These are phyloP conservation scores for Candida anglica DNA, from an alignment of 805 yeast species.

Conservation along the genomic window DNA sequence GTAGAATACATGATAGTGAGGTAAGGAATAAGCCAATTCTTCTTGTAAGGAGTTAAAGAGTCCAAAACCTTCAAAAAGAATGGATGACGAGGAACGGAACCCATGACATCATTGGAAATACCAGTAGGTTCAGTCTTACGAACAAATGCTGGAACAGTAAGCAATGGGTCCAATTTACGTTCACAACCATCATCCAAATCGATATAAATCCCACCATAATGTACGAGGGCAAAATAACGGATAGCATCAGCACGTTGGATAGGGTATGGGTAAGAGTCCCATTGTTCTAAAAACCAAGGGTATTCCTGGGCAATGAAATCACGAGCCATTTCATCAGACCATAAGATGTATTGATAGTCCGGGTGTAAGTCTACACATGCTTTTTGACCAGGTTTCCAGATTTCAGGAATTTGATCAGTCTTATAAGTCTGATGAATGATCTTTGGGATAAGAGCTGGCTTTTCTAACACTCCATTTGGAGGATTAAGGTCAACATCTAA, in stretches of 20 bases:
- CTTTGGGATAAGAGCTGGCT: conserved; percentile 69
- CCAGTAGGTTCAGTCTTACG: conserved; percentile 89
- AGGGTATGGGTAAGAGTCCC: conserved; percentile 73
- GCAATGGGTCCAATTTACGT: conserved; percentile 72
- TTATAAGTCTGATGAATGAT: conserved; percentile 94
- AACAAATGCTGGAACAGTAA: conserved; percentile 80
- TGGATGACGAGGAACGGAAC: conserved; percentile 81
- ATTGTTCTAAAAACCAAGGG: conserved; percentile 82
- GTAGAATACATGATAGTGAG: conserved; percentile 90
- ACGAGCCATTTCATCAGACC: conserved; percentile 86
- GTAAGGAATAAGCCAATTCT: conserved; percentile 81
- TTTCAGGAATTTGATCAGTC: conserved; percentile 70
- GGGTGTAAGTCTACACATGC: conserved; percentile 77
- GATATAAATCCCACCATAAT: conserved; percentile 86
- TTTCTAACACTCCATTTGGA: conserved; percentile 34
- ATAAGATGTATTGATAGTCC: conserved; percentile 79
- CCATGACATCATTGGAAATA: conserved; percentile 90
- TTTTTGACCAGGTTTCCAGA: conserved; percentile 77
- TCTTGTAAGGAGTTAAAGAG: conserved; percentile 53
- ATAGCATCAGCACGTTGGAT: conserved; percentile 90
- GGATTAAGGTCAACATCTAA: conserved; percentile 61
- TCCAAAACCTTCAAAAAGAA: conserved; percentile 71
- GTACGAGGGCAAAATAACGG: conserved; percentile 76
- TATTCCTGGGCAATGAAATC: conserved; percentile 75
- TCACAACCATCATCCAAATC: conserved; percentile 90